Evolutionary conservation across 495 filamentous ascomycete species (phyloP).

Genomic region (Amphirosellinia nigrospora): DNA sequence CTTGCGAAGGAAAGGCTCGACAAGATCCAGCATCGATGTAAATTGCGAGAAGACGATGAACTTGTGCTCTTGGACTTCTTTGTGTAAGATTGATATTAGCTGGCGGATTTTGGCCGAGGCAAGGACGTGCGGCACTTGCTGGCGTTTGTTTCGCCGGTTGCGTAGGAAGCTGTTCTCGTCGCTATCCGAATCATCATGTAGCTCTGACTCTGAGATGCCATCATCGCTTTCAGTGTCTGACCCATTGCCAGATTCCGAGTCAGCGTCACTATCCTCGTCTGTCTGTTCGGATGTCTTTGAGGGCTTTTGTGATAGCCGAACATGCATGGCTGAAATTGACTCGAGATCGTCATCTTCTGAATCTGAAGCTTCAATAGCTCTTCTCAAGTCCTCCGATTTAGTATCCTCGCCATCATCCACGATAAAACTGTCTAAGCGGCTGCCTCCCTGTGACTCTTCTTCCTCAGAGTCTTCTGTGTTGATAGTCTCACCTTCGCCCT

Average conservation of each 20-base stretch:
- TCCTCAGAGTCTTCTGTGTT: conserved; percentile 65
- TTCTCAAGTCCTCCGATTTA: conserved; percentile 33
- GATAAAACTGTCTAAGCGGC: conserved; percentile 53
- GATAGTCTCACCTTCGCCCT: conserved; percentile 82
- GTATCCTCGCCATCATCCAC: conserved; percentile 48
- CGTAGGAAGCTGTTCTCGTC: conserved; percentile 39
- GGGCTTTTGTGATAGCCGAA: conserved; percentile 38
- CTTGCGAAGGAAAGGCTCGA: conserved; percentile 85
- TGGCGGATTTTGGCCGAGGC: conserved; percentile 91
- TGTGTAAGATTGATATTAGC: conserved; percentile 78
- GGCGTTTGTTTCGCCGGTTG: conserved; percentile 30
- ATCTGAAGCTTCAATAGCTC: conserved; percentile 36
- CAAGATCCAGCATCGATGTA: conserved; percentile 86
- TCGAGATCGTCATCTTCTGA: conserved; percentile 46
- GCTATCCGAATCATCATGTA: conserved; percentile 50
- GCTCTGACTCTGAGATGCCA: conserved; percentile 42
- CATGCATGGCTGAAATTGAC: conserved; percentile 48
- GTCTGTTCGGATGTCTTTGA: conserved; percentile 28
- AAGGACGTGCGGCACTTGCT: conserved; percentile 51
- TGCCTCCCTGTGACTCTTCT: conserved; percentile 53
- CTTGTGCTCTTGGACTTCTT: conserved; percentile 79
- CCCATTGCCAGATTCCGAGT: conserved; percentile 41
- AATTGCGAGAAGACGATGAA: conserved; percentile 95
- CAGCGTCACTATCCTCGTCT: conserved; percentile 30
- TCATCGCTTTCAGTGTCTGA: conserved; percentile 47